Conservation (phyloP, 305 asterid species). For the Stenogyne calaminthoides region DNA sequence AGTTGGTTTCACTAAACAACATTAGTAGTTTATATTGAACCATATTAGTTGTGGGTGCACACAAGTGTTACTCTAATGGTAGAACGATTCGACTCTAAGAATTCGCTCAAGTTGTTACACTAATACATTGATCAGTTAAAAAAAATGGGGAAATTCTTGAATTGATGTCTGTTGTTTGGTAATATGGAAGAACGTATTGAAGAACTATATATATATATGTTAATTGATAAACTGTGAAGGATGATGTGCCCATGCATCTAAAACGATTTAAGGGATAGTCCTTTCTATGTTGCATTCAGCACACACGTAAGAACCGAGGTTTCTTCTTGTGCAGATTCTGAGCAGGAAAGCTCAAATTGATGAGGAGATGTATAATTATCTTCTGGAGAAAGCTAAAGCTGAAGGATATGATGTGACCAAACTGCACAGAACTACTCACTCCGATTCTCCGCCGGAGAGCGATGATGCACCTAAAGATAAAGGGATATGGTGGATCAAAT, state of each 20-base stretch:
- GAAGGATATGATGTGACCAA: slow-evolving; percentile 59
- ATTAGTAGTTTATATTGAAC: too few species aligned
- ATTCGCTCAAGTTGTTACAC: too few species aligned
- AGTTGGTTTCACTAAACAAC: too few species aligned
- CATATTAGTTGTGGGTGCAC: neutral
- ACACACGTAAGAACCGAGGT: neutral
- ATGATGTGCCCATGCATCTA: too few species aligned
- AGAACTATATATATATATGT: too few species aligned
- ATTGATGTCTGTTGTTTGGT: neutral
- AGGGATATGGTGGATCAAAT: slow-evolving; percentile 69
- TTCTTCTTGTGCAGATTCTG: slow-evolving; percentile 38
- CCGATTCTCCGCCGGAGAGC: slow-evolving; percentile 46
- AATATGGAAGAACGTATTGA: neutral
- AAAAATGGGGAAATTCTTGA: neutral
- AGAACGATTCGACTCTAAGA: too few species aligned
- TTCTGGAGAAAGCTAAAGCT: slow-evolving; percentile 45
- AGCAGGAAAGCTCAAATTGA: slow-evolving; percentile 44
- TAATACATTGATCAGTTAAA: neutral
- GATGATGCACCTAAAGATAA: slow-evolving; percentile 41
- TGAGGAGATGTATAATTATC: slow-evolving; percentile 40
- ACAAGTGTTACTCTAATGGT: neutral
- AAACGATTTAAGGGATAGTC: too few species aligned
- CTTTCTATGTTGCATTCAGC: too few species aligned
- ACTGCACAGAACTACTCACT: slow-evolving; percentile 48
- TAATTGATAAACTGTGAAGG: too few species aligned